A percentile compares a stretch with the other conserved stretches of the same genome.
Evolutionary conservation across 164 flowering plant species (phyloP).

Genomic region (Vitis labrusca): DNA sequence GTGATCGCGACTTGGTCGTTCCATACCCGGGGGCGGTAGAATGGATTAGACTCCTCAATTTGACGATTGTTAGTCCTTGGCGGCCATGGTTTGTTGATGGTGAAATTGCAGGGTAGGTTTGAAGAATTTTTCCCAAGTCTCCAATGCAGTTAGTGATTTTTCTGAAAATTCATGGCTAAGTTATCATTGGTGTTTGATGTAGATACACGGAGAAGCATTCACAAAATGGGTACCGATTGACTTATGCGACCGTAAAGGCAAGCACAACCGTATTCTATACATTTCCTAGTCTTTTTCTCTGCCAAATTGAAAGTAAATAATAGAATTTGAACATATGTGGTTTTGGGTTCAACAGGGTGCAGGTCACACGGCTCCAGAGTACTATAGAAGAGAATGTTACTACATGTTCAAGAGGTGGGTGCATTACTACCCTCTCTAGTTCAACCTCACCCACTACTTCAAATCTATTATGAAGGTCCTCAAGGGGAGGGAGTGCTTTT

Average conservation of each 20-base stretch:
- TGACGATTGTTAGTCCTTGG: too few species aligned
- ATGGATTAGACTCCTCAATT: too few species aligned
- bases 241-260: conserved; percentile 26
- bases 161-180: too few species aligned
- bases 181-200: not conserved
- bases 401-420: conserved; percentile 13
- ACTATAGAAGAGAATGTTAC: conserved; percentile 12
- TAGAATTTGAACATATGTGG: not conserved
- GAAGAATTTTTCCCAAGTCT: too few species aligned
- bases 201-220: conserved; percentile 16
- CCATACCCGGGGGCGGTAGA: too few species aligned
- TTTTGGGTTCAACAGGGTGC: conserved; percentile 2
- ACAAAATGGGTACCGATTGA: not conserved
- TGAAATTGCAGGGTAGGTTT: too few species aligned
- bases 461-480: too few species aligned
- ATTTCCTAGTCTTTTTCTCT: not conserved
- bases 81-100: too few species aligned
- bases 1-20: too few species aligned
- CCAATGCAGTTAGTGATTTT: too few species aligned
- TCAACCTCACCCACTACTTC: too few species aligned
- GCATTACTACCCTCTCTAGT: not conserved
- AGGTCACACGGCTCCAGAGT: conserved; percentile 17
- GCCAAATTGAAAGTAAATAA: not conserved
- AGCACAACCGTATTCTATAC: not conserved
- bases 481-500: too few species aligned